Base-by-base conservation (phyloP, 2,329 filamentous ascomycete genomes). In the Leptosphaerulina australis region DNA sequence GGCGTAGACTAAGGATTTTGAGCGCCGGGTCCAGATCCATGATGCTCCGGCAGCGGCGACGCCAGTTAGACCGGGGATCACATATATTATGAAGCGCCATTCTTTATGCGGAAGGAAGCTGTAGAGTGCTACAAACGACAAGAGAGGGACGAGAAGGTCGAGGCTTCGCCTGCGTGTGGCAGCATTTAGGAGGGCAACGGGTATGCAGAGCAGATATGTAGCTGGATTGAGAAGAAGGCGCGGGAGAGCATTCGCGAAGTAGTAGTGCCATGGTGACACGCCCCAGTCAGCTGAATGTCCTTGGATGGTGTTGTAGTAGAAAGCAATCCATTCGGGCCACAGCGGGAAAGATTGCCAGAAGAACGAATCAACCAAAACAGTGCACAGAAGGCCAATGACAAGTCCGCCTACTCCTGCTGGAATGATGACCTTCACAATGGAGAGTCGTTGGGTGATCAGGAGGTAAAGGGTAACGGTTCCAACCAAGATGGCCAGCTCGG, bases 21-120 rank as follows among this genome's bases (percentile, higher is more conserved):
- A 66, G n/a, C 83, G 78, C 30, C 87, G 85, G 0, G 77, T 79
- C 75, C 84, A 88, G 35, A 75, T 70, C 68, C 70, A 74, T 81
- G 84, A 82, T 11, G 91, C 90, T 15, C 86, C 87, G 4, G 90
- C 79, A 3, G 90, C 86, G 0, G 91, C 87, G 2, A 87, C 83
- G 9, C 87, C 88, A 0, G 92, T 96, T 22, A 97, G 77, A 0
- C 87, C 81, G 0, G 94, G 94, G 18, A 96, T 80, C 43, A 85
- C 81, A 74, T 97, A 97, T 64, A 97, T 85, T 61, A 99, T 87
- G 78, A 99, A 99, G 14, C 94, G 88, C 70, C 91, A 88, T 76
- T 99, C 94, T 71, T 99, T 99, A 77, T 99, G 94, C 0, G 93
- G 92, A 55, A 96, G 88, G 40, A 91, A 63, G 56, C 91, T 96